Conservation (phyloP, 306 rosid genomes). For the Trichosanthes cucumerina region DNA sequence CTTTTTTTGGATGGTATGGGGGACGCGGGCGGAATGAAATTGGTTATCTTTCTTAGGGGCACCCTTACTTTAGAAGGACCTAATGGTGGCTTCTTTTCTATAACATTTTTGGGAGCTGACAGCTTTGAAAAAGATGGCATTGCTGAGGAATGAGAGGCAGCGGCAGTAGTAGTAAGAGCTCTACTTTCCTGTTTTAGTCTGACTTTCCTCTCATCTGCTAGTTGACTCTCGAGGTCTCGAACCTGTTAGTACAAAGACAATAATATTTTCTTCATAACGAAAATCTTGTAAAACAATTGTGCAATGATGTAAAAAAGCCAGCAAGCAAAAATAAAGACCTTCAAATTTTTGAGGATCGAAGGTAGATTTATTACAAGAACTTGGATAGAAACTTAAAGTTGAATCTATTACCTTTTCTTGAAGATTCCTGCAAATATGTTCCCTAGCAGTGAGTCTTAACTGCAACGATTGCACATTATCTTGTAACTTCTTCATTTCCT, state of each 20-base stretch:
- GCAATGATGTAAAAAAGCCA: neutral
- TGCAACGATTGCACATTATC: conserved; percentile 59
- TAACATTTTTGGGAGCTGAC: conserved; percentile 22
- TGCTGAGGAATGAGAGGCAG: conserved; percentile 42
- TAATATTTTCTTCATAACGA: neutral
- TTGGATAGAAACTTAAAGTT: neutral
- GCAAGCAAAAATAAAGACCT: neutral
- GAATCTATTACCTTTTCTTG: conserved; percentile 66
- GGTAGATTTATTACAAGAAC: neutral
- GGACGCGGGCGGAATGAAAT: conserved; percentile 45
- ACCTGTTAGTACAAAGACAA: conserved; percentile 30
- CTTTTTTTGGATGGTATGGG: conserved; percentile 35
- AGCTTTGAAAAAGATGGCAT: conserved; percentile 20
- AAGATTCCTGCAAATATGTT: conserved; percentile 61
- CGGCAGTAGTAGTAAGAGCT: conserved; percentile 30
- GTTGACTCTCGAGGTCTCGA: conserved; percentile 83
- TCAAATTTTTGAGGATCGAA: neutral
- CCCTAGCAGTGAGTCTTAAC: conserved; percentile 70
- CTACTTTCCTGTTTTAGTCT: conserved; percentile 72
- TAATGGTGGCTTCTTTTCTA: conserved; percentile 69
- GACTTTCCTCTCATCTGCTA: conserved; percentile 76
- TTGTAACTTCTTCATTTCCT: conserved; percentile 77
- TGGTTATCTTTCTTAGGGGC: conserved; percentile 65
- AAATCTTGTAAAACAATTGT: neutral
- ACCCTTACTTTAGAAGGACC: conserved; percentile 55